Evolutionary conservation across 345 rosid species (phyloP).

Genomic region (Lumnitzera racemosa): DNA sequence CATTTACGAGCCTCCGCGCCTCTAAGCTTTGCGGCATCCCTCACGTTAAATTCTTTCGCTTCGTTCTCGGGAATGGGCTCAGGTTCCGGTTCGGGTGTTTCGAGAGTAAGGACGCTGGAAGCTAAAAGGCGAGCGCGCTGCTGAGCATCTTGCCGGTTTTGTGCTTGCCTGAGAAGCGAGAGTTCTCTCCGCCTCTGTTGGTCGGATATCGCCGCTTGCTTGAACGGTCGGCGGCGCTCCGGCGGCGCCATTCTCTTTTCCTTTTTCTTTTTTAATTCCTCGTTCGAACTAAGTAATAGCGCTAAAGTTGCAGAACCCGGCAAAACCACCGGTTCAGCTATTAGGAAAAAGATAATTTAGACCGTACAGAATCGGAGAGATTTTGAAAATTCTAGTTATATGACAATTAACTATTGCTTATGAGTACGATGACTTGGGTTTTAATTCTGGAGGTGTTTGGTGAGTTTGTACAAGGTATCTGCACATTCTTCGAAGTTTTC

Average conservation of each 20-base stretch:
- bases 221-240: conserved; percentile 83
- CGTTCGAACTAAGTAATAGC: no score
- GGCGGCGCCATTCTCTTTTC: conserved; percentile 49
- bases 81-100: conserved; percentile 25
- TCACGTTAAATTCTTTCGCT: conserved; percentile 45
- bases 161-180: conserved; percentile 69
- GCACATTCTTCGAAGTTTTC: no score
- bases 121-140: conserved; percentile 79
- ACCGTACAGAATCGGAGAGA: no score
- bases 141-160: conserved; percentile 77
- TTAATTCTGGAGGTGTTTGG: no score
- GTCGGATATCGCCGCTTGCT: conserved; percentile 74
- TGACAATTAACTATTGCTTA: no score
- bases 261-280: no score
- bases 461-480: no score
- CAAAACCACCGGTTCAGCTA: not conserved
- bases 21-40: conserved; percentile 62
- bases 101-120: conserved; percentile 57
- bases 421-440: no score
- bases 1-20: conserved; percentile 73
- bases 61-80: conserved; percentile 30
- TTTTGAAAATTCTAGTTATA: no score
- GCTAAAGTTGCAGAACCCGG: not conserved
- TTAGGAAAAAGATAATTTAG: not conserved
- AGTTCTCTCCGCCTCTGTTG: conserved; percentile 82